Base-by-base conservation (phyloP, 257 asterid genomes). In the Lithospermum erythrorhizon region DNA sequence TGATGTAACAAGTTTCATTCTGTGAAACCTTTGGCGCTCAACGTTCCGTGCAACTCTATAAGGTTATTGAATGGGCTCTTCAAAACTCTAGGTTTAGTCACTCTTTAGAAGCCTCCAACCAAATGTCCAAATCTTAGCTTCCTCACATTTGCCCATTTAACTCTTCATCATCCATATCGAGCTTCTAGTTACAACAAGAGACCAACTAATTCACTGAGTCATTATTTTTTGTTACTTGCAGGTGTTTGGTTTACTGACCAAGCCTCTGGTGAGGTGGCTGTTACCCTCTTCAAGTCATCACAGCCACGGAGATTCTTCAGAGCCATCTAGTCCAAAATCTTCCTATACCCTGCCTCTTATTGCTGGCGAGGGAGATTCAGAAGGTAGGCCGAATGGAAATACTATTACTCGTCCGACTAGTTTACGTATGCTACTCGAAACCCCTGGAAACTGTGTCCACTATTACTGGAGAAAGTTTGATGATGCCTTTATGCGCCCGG, bases 171-270 rank as follows among this genome's bases (percentile, higher is more conserved):
- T 27, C 5, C 32, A 27, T 27, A 2, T 27, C 6, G 4, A 27
- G 6, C 32, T 27, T 27, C 6, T 27, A 27, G 32, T 27, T 27
- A 27, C 32, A 27, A 27, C 32, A 7, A 27, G 32, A 27, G 32
- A 27, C 32, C 32, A 27, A 27, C 32, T 27, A 27, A 27, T 24
- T 24, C 27, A 4, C 27, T 4, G 27, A 24, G 4, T 27, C 4
- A 27, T 3, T 27, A 27, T 3, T 27, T 27, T n/a, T 49, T 11
- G 37, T 59, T 71, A 35, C 45, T 35, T 35, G 6, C 20, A 89
- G 95, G 90, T 79, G 37, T 82, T 79, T 15, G 90, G 95, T 16
- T 58, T 76, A 69, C 35, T 82, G 68, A 89, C 95, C 1, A 89
- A 83, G 71, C 89, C 73, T 52, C 74, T 89, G 6, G 49, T 89